Evolutionary conservation across 345 rosid species (phyloP).

Genomic region (Dipteronia sinensis): DNA sequence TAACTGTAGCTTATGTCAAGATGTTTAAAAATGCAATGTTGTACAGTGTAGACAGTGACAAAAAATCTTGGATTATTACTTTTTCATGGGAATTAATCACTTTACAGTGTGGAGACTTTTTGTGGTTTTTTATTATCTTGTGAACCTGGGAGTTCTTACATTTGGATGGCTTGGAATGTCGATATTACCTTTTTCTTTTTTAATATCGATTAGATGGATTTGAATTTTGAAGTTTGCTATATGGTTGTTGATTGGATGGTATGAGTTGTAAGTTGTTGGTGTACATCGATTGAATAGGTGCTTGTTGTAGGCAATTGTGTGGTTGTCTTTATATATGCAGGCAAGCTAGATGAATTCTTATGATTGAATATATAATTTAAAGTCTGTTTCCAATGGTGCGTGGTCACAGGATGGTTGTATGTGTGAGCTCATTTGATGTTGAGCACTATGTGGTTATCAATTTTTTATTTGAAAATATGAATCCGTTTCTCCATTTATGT

Average conservation of each 20-base stretch:
- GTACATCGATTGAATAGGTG: neutral
- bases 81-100: conserved; percentile 30
- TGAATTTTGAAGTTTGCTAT: conserved; percentile 33
- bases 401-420: conserved; percentile 9
- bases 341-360: conserved; percentile 20
- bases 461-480: neutral
- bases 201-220: conserved; percentile 34
- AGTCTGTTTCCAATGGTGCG: neutral
- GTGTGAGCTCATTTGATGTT: neutral
- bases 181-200: conserved; percentile 8
- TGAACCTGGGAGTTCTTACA: conserved; percentile 21
- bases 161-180: conserved; percentile 35
- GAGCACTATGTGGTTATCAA: neutral
- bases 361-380: neutral
- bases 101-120: conserved; percentile 29
- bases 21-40: conserved; percentile 43
- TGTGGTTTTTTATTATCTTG: conserved; percentile 25
- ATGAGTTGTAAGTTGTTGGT: conserved; percentile 16
- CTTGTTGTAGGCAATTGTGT: conserved; percentile 8
- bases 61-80: conserved; percentile 22
- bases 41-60: conserved; percentile 42
- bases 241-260: conserved; percentile 30
- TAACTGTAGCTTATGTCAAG: conserved; percentile 44
- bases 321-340: neutral
- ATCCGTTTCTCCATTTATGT: neutral